A percentile compares a stretch with the other conserved stretches of the same genome.
phyloP scores from a whole-genome alignment of 169 alveolate genomes.

The Cryptosporidium baileyi region DNA sequence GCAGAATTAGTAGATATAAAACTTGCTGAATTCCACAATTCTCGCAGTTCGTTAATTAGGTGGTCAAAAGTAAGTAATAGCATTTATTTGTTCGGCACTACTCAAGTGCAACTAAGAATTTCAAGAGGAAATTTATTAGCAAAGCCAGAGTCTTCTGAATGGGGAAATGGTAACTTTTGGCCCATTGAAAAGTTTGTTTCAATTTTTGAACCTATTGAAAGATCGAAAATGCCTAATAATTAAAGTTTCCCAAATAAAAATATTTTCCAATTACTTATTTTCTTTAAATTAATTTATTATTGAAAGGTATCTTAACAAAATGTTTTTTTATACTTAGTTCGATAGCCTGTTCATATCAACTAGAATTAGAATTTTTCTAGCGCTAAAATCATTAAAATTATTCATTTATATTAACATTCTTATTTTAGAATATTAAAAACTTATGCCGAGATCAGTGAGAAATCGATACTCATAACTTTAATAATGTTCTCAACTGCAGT shows the following conservation, averaged over 20 bases:
- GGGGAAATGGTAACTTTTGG: constrained; percentile 70
- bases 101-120: constrained; percentile 58
- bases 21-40: constrained; percentile 66
- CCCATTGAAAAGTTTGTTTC: constrained; percentile 68
- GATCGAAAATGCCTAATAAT: constrained; percentile 32
- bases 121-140: constrained; percentile 42
- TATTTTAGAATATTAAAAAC: no score
- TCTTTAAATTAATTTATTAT: not conserved
- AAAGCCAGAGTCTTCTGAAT: constrained; percentile 57
- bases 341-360: no score
- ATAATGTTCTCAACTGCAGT: constrained; percentile 80
- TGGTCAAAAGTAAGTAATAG: constrained; percentile 66
- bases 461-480: no score
- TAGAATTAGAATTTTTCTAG: no score
- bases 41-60: constrained; percentile 59
- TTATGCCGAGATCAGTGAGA: no score
- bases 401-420: no score
- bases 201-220: constrained; percentile 64
- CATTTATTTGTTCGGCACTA: constrained; percentile 55
- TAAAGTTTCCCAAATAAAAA: not conserved
- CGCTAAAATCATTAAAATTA: no score
- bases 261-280: not conserved
- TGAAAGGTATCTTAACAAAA: no score
- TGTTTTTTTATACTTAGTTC: no score
- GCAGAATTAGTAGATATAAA: constrained; percentile 40